Percentiles rank a stretch among this genome's conserved stretches.
These are phyloP conservation scores for Anethum foeniculum DNA, from an alignment of 140 eudicot genomes.

Conservation along the genomic window DNA sequence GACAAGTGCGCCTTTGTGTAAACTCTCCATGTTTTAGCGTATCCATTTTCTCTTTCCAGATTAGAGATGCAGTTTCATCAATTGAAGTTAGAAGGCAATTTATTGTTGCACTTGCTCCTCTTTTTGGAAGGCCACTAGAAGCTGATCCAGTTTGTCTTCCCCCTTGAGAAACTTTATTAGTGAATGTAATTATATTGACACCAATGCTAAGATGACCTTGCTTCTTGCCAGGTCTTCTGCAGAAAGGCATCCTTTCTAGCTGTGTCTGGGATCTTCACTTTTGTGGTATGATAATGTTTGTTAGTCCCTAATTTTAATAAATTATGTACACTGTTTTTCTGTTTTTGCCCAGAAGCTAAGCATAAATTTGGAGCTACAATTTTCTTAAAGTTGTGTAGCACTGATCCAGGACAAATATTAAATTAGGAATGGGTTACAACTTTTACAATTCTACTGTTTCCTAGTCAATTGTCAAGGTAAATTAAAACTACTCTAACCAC, in stretches of 20 bases:
- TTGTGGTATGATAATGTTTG: constrained; percentile 46
- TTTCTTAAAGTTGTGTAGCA: not conserved
- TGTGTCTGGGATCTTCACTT: constrained; percentile 74
- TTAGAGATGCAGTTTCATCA: constrained; percentile 60
- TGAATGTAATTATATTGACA: not conserved
- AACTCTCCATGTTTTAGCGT: not conserved
- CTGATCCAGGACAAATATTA: not conserved
- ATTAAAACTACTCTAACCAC: not conserved
- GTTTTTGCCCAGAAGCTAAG: not conserved
- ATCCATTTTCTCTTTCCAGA: constrained; percentile 26
- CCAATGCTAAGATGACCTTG: constrained; percentile 7
- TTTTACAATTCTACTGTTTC: not conserved
- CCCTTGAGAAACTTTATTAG: not conserved
- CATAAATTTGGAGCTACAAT: not conserved
- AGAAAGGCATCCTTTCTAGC: constrained; percentile 81
- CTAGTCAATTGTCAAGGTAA: not conserved
- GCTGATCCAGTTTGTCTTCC: constrained; percentile 74
- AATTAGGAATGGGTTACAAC: not conserved
- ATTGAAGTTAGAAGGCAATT: constrained; percentile 72
- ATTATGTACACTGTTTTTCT: not conserved
- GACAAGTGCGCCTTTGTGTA: not conserved
- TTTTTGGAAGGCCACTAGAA: constrained; percentile 89
- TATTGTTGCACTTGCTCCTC: constrained; percentile 59
- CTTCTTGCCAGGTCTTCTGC: constrained; percentile 67
- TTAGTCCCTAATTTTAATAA: not conserved